Base-by-base conservation (phyloP, 495 filamentous ascomycete genomes). In the Xylaria grammica region DNA sequence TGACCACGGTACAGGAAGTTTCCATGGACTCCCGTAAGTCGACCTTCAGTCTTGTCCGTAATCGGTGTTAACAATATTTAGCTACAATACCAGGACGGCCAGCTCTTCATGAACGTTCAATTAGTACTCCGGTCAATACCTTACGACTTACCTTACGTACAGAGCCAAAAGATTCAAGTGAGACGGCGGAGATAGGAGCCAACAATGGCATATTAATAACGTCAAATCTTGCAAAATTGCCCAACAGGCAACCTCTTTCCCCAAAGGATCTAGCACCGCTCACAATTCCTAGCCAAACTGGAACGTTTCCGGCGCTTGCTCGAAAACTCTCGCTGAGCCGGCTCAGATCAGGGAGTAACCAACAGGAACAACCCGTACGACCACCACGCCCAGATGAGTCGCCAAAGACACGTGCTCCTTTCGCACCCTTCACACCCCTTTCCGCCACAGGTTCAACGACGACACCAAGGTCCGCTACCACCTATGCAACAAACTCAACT, bases 1-100 rank as follows among this genome's bases (percentile, higher is more conserved):
- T 89, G 86, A 86, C 86, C 5, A 89, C 87, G 3, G 86, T 89
- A 13, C 87, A 88, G 63, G 89, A 90, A 68, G 73, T 81, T 50
- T 75, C 83, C 45, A 86, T 91, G 81, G 90, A 92, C 75, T 91
- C 90, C 71, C 90, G 90, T 92, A 84, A 80, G 89, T 82, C 2
- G 13, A 20, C 7, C 40, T 50, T 34, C 38, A 36, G 34, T 30
- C 22, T 19, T 32, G 9, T 26, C 9, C 46, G 30, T 15, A 19
- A n/a, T 29, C 46, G 15, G 48, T 30, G 74, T 77, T 79, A 59
- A 79, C 67, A 24, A 32, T 27, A 38, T 56, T 15, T 62, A 92
- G 90, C 90, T 65, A 91, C 90, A 27, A 90, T 92, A 61, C 90
- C 90, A 34, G 90, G 88, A 30, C 84, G 87, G 34, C 87, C 85